Percentiles rank a stretch among this genome's conserved stretches.
These are phyloP conservation scores for Malus fusca DNA, from an alignment of 306 rosid genomes.

Conservation along the genomic window DNA sequence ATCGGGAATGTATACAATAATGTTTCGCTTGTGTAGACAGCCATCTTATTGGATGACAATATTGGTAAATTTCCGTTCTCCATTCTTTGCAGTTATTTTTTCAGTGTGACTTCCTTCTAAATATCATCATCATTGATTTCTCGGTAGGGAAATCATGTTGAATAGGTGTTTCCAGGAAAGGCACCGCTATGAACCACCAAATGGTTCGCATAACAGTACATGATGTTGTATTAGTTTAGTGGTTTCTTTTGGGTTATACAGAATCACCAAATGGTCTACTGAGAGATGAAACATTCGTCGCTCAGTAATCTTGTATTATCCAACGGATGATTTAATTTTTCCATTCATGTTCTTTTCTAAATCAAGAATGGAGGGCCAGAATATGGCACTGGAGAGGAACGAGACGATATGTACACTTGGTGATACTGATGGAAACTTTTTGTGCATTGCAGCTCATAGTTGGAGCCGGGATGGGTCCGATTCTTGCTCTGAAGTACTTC, in stretches of 20 bases:
- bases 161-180: neutral
- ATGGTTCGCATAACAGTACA: neutral
- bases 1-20: constrained; percentile 93
- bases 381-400: too few relatives aligned
- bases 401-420: too few relatives aligned
- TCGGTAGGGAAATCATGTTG: neutral
- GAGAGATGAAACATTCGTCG: neutral
- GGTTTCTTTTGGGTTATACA: neutral
- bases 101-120: neutral
- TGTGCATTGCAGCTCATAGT: constrained; percentile 58
- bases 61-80: constrained; percentile 48
- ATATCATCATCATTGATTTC: neutral
- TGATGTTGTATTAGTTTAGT: neutral
- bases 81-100: neutral
- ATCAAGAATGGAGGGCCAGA: neutral
- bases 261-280: neutral
- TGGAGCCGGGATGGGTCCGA: constrained; percentile 99
- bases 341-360: neutral
- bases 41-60: constrained; percentile 90
- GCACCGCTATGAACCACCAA: neutral
- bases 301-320: neutral
- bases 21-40: constrained; percentile 79
- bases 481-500: constrained; percentile 85
- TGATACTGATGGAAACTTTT: constrained; percentile 22
- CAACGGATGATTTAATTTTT: neutral